Evolutionary conservation across 225 moss, liverwort and hornwort genomes (phyloP).

Genomic region (Polytrichum formosum): DNA sequence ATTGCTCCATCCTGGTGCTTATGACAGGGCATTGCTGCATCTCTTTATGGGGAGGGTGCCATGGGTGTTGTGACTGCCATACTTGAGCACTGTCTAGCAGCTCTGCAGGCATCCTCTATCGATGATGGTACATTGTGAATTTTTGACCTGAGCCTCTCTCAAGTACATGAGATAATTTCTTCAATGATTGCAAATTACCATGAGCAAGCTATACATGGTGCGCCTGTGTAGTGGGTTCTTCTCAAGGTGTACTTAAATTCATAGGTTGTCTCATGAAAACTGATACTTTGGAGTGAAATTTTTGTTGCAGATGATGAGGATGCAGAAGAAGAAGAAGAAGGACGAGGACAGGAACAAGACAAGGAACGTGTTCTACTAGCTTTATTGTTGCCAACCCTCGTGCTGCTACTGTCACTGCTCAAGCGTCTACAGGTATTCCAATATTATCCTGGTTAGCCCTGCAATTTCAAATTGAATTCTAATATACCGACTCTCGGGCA

Average conservation of each 20-base stretch:
- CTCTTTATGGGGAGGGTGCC: slow-evolving; percentile 90
- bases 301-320: slow-evolving; percentile 60
- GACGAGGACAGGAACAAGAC: slow-evolving; percentile 57
- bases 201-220: no score
- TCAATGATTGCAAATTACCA: no score
- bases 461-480: no score
- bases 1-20: slow-evolving; percentile 13
- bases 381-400: slow-evolving; percentile 66
- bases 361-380: slow-evolving; percentile 70
- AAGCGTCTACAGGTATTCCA: slow-evolving; percentile 66
- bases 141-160: background rate
- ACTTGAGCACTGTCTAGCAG: slow-evolving; percentile 72
- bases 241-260: background rate
- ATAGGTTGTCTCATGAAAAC: no score
- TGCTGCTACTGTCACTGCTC: slow-evolving; percentile 72
- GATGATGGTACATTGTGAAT: slow-evolving; percentile 56
- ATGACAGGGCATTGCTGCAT: slow-evolving; percentile 75
- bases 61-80: slow-evolving; percentile 59
- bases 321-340: slow-evolving; percentile 88
- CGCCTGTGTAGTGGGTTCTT: background rate
- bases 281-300: no score
- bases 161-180: no score
- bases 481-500: no score
- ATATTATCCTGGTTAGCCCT: slow-evolving; percentile 5
- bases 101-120: slow-evolving; percentile 58